Evolutionary conservation across 768 basidiomycete species (phyloP), one percentile per base, ranked within the genome.

Genomic region (Calocybe cyanea): DNA sequence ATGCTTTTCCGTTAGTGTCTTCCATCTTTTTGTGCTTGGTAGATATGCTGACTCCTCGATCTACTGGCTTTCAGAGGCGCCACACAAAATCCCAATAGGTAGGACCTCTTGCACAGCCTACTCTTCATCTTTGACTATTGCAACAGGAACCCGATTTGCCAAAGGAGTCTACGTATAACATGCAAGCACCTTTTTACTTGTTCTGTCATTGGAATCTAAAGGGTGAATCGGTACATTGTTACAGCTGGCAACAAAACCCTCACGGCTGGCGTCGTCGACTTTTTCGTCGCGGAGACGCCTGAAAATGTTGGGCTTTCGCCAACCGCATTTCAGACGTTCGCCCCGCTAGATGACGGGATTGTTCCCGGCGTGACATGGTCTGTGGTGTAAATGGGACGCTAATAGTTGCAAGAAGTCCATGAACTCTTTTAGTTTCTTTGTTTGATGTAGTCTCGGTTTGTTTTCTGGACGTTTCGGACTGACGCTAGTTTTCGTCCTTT

Each of bases 71-170:
- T 14, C 38, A 64, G 63, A 7, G 58, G 58, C 17, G 61, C 61
- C 1, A 59, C 58, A 13, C 21, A 46, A 1, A 62, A 64, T 45
- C 63, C 61, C 0, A 62, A 62, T 55, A 55, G 57, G 59, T 61
- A 52, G 21, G 46, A 19, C 25, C 11, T 28, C 6, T 6, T 28
- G 11, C 11, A 28, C 25, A 28, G 25, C 25, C 32, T 3, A 11
- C 36, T 23, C n/a, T 11, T 23, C 5, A 13, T 9, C 14, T 21
- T 25, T 17, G 24, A 33, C 13, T 4, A 25, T 14, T n/a, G 10
- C 19, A 24, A 8, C 36, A 66, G 65, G 37, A 68, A 68, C 32
- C 67, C 67, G 0, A 61, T 68, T 37, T 66, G 65, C 54, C 37
- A 46, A 7, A 61, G 55, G 44, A 57, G 49, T 19, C 40, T 63